A percentile compares a stretch with the other conserved stretches of the same genome.
phyloP scores from a whole-genome alignment of 139 green algal species.

The Micractinium sp. region DNA sequence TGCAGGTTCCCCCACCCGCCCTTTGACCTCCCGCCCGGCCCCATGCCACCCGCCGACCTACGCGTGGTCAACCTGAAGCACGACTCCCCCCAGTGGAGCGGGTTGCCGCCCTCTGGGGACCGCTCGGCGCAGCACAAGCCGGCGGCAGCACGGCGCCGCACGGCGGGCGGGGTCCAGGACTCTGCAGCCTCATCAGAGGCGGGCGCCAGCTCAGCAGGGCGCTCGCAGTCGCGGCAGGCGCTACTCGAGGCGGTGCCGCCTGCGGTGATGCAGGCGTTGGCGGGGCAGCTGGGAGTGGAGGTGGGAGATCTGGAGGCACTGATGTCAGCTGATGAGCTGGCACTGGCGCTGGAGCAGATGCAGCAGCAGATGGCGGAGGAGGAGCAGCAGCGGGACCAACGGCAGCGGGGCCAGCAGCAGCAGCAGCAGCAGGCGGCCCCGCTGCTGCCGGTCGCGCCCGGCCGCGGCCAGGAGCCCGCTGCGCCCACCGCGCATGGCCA shows the following conservation, averaged over 20 bases:
- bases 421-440: not conserved
- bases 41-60: not conserved
- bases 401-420: not conserved
- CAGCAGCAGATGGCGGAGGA: not conserved
- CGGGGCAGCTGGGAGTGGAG: not conserved
- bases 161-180: not conserved
- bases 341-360: conserved; percentile 1
- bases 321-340: not conserved
- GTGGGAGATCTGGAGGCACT: not conserved
- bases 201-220: not conserved
- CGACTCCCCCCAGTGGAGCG: not conserved
- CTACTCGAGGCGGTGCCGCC: not conserved
- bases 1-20: conserved; percentile 30
- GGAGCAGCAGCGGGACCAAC: not conserved
- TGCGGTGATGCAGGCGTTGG: not conserved
- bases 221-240: not conserved
- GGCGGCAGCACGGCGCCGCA: not conserved
- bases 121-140: not conserved
- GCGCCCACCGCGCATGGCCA: not conserved
- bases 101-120: not conserved
- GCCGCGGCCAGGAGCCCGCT: not conserved
- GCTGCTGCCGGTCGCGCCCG: not conserved
- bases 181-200: too few relatives aligned
- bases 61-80: not conserved
- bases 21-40: conserved; percentile 7